Base-by-base conservation (phyloP, 73 alveolate species). In the Paramecium biaurelia region DNA sequence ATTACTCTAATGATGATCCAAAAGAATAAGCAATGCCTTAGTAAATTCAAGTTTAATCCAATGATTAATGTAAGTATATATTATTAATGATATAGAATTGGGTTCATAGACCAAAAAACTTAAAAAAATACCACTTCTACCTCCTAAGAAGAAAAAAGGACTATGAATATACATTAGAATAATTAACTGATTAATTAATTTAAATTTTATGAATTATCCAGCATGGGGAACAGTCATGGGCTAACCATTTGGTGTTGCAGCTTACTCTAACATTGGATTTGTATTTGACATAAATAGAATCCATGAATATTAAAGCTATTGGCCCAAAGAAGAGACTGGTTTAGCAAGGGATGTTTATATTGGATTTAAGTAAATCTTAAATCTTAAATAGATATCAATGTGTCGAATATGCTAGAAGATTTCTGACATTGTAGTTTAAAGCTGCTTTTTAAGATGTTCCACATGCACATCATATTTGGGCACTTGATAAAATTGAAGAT, bases 1-100 rank as follows among this genome's bases (percentile, higher is more conserved):
- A 89, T 89, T 89, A 89, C n/a, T 89, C 94, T 8, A 89, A 89
- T 49, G 94, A 89, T 47, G 94, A 89, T 70, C 94, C 94, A 18
- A 89, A 89, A 72, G 94, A 89, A 1, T 79, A 41, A 20, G 42
- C 30, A 2, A 79, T 79, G 58, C 59, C 86, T 5, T 20, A 72
- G 24, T 43, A 79, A 79, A 26, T 41, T 9, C 18, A 34, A 34
- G 15, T 23, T n/a, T 41, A 34, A 18, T 7, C 23, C 0, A 74
- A 43, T 28, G 90, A 45, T 43, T 79, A 79, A 79, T 79, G 87
- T 74, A 74, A 35, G 4, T 8, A 41, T 43, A 1, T 10, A 42
- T 10, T 72, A 72, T 3, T 32, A 6, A 26, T 10, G 0, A 35
- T 38, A 4, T 74, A 74, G 41, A 38, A 34, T 34, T 79, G 18